Evolutionary conservation across 305 asterid genomes (phyloP).

Genomic region (Solanum chacoense): DNA sequence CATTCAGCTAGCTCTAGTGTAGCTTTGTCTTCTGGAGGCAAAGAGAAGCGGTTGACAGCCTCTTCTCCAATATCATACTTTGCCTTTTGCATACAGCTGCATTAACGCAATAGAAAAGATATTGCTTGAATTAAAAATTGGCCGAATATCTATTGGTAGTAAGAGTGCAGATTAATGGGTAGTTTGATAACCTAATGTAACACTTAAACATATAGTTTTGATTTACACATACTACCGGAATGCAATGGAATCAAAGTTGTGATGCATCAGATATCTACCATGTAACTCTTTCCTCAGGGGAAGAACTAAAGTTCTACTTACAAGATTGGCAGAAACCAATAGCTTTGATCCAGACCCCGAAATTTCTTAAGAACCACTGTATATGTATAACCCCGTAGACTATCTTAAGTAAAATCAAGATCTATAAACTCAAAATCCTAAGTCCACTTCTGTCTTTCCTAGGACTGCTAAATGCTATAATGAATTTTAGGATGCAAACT

Average conservation of each 20-base stretch:
- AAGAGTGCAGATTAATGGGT: not conserved
- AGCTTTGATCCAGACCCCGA: not conserved
- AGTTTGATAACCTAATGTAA: not conserved
- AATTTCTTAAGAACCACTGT: not conserved
- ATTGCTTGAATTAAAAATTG: not conserved
- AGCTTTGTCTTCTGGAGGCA: slow-evolving; percentile 98
- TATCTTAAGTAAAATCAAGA: not conserved
- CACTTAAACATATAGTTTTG: not conserved
- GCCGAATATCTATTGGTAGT: not conserved
- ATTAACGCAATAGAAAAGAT: not conserved
- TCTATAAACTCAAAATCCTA: not conserved
- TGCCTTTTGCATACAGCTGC: slow-evolving; percentile 98
- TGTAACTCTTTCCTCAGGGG: not conserved
- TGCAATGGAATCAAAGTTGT: not conserved
- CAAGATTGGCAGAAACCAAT: not conserved
- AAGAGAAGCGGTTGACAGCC: slow-evolving; percentile 89
- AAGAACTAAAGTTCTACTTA: not conserved
- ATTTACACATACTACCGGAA: not conserved
- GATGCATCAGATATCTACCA: not conserved
- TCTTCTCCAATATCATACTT: slow-evolving; percentile 95
- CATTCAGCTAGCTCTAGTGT: slow-evolving; percentile 83
- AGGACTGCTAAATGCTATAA: not conserved
- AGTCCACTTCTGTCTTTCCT: not conserved
- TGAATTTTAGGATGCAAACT: not conserved
- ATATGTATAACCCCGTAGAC: not conserved